Percentiles rank a stretch among this genome's conserved stretches.
Conservation (phyloP, 768 basidiomycete species). For the Collybia sordida region DNA sequence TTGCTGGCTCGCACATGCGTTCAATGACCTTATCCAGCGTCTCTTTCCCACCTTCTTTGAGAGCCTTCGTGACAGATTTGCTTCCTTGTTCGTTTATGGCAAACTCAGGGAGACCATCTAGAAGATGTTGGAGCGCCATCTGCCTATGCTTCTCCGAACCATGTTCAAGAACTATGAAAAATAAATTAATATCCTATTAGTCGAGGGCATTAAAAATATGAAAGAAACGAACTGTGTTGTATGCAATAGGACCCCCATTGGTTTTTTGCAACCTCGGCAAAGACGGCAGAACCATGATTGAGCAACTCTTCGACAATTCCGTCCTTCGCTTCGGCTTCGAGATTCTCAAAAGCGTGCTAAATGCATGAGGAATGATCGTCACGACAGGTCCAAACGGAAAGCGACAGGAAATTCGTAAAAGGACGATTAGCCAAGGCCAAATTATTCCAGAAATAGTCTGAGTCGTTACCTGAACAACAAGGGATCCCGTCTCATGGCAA, state of each 20-base stretch:
- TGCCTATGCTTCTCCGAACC: conserved; percentile 74
- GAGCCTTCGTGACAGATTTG: conserved; percentile 82
- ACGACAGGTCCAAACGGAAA: background rate
- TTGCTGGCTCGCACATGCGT: conserved; percentile 85
- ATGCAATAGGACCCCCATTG: conserved; percentile 91
- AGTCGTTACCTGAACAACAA: conserved; percentile 73
- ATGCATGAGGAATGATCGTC: conserved; percentile 1
- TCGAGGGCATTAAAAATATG: background rate
- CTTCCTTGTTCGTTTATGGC: conserved; percentile 84
- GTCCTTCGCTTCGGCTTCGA: conserved; percentile 81
- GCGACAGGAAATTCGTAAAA: background rate
- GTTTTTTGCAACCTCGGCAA: conserved; percentile 78
- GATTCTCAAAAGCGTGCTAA: conserved; percentile 83
- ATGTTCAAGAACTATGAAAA: conserved; percentile 70
- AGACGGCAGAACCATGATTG: conserved; percentile 64
- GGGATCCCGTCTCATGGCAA: conserved; percentile 87
- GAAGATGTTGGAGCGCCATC: conserved; percentile 76
- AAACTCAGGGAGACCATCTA: conserved; percentile 75
- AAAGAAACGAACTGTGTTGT: conserved; percentile 66
- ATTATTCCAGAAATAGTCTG: too few species aligned
- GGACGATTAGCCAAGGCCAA: too few species aligned
- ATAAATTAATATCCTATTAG: background rate
- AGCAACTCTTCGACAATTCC: conserved; percentile 84
- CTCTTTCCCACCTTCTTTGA: conserved; percentile 82
- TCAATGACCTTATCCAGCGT: conserved; percentile 73